A percentile compares a stretch with the other conserved stretches of the same genome.
Evolutionary conservation across 768 basidiomycete species (phyloP).

Genomic region (Pholiota microspora): DNA sequence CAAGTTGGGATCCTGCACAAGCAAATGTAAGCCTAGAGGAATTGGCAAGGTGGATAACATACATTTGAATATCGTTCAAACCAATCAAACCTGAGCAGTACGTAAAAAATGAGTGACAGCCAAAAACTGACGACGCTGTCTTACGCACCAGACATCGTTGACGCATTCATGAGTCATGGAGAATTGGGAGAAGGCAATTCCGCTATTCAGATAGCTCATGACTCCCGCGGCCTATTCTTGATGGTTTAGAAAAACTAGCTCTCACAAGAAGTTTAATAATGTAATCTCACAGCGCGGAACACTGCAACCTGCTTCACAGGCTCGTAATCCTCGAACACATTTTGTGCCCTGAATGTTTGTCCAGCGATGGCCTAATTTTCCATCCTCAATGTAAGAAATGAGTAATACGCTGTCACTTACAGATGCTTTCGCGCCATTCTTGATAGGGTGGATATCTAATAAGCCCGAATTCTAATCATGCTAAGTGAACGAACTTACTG

Average conservation of each 20-base stretch:
- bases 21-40: neutral
- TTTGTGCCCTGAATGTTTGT: neutral
- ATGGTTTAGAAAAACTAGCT: too few relatives aligned
- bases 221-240: neutral
- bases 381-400: too few relatives aligned
- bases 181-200: neutral
- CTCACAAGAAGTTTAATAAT: too few relatives aligned
- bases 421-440: slow-evolving; percentile 3
- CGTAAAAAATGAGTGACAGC: neutral
- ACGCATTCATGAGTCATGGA: neutral
- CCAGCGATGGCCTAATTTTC: slow-evolving; percentile 3
- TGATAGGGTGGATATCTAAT: neutral
- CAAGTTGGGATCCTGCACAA: neutral
- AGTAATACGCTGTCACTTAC: neutral
- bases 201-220: slow-evolving; percentile 2
- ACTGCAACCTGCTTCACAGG: slow-evolving; percentile 3
- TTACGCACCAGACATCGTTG: neutral
- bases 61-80: neutral
- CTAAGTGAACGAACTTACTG: neutral
- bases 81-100: neutral
- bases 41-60: neutral
- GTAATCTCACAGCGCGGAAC: neutral
- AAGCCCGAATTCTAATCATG: neutral
- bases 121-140: neutral
- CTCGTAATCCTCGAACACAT: neutral